phyloP scores from a whole-genome alignment of 192 early-diverging fungal genomes.

The Coemansia sp. region DNA sequence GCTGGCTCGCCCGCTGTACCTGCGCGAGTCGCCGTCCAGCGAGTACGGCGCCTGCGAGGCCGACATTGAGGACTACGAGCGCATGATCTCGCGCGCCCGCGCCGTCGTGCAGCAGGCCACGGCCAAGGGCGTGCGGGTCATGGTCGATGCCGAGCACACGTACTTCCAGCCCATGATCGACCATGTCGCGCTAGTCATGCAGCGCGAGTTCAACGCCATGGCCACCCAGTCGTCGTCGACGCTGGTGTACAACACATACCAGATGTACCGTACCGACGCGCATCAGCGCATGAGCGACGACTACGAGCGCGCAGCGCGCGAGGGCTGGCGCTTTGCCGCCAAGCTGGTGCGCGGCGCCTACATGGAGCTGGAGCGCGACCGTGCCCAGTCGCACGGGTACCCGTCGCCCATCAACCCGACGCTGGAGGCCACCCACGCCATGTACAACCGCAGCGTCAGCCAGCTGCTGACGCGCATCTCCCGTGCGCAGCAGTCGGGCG shows the following conservation, averaged over 20 bases:
- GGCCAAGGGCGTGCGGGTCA: slow-evolving; percentile 60
- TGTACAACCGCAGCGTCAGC: slow-evolving; percentile 73
- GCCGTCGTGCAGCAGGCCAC: slow-evolving; percentile 60
- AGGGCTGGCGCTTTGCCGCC: slow-evolving; percentile 70
- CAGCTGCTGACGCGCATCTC: slow-evolving; percentile 61
- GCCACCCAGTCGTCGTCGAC: slow-evolving; percentile 38
- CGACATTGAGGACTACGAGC: slow-evolving; percentile 68
- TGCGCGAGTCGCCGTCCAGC: slow-evolving; percentile 5
- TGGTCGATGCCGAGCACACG: slow-evolving; percentile 91
- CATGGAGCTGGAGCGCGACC: slow-evolving; percentile 67
- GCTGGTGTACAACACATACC: slow-evolving; percentile 90
- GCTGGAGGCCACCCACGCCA: slow-evolving; percentile 72
- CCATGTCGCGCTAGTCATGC: slow-evolving; percentile 66
- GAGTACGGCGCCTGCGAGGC: slow-evolving; percentile 42
- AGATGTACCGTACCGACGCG: slow-evolving; percentile 84
- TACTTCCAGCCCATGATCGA: slow-evolving; percentile 94
- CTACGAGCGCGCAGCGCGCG: slow-evolving; percentile 57
- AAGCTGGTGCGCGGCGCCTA: slow-evolving; percentile 89
- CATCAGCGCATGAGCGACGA: slow-evolving; percentile 59
- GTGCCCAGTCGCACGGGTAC: slow-evolving; percentile 64
- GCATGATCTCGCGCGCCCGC: slow-evolving; percentile 63
- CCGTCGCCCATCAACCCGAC: slow-evolving; percentile 75
- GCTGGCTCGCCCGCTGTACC: slow-evolving; percentile 49
- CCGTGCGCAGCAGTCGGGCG: slow-evolving; percentile 18
- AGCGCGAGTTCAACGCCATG: slow-evolving; percentile 61